Base-by-base conservation (phyloP, 2,329 filamentous ascomycete genomes). In the Colletotrichum sp. region DNA sequence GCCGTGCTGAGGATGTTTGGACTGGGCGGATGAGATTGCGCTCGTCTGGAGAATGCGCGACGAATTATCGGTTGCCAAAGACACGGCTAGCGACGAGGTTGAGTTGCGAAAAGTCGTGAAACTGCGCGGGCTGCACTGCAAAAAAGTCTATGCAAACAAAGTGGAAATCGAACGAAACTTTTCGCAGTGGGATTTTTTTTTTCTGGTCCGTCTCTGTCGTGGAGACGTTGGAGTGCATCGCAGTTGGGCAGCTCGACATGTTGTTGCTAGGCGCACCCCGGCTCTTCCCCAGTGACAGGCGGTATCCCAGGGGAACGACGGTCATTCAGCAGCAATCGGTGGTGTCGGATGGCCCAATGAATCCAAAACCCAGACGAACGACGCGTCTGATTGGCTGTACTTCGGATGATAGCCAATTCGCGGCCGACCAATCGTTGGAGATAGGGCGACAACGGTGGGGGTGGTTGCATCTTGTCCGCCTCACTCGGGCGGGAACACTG, bases 321-420 rank as follows among this genome's bases (percentile, higher is more conserved):
- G 57, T 74, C 70, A 59, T 65, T 39, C 64, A 34, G 26, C 16
- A 34, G 52, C 24, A 55, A 26, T 32, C 21, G 21, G 28, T 62
- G 52, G 62, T 32, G 32, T 26, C 62, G 62, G 67, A 28, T 75
- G 74, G 64, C 28, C 28, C 76, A 75, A 77, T 77, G 76, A 74
- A 80, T 78, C 78, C 79, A 78, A 81, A 80, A 80, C 78, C 63
- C 52, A 69, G 55, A 36, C 76, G 76, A 78, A 66, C 75, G 79
- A 75, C 75, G 76, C 44, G 24, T 64, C 28, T 80, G 79, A 80
- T 82, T 83, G 81, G 81, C 59, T 15, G 8, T 2, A 6, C 1
- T 2, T 5, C 6, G 7, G 21, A 21, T 32, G 39, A 62, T 30
- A 55, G 39, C 10, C 16, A 39, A 32, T 24, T 12, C 10, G 1